These are phyloP conservation scores for Lactarius akahatsu DNA, from an alignment of 768 basidiomycete genomes.

Conservation along the genomic window DNA sequence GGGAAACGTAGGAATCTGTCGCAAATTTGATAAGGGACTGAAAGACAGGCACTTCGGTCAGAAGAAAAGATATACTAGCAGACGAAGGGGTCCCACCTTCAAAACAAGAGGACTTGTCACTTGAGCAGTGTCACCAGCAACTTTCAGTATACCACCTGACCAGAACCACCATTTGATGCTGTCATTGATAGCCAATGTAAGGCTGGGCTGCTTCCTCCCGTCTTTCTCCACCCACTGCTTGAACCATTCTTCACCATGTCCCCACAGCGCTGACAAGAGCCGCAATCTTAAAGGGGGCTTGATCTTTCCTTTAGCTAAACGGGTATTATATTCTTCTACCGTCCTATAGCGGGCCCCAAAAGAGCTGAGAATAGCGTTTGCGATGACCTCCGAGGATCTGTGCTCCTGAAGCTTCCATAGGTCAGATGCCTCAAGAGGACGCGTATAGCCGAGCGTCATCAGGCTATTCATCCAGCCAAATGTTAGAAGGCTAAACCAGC, in stretches of 20 bases:
- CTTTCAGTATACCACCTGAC: constrained; percentile 58
- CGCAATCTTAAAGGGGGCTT: constrained; percentile 49
- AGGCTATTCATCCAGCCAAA: constrained; percentile 78
- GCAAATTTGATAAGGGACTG: constrained; percentile 74
- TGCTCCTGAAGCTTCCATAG: constrained; percentile 73
- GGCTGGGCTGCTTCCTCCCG: constrained; percentile 62
- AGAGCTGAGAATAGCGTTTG: constrained; percentile 59
- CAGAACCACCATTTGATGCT: constrained; percentile 79
- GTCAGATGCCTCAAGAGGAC: constrained; percentile 78
- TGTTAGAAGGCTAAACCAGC: constrained; percentile 50
- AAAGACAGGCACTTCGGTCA: background rate
- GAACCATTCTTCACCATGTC: constrained; percentile 54
- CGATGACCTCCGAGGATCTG: constrained; percentile 58
- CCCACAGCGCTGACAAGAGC: constrained; percentile 60
- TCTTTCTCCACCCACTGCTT: constrained; percentile 61
- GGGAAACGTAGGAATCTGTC: constrained; percentile 51
- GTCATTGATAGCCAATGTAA: constrained; percentile 71
- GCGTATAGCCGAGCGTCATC: constrained; percentile 70
- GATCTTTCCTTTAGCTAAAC: constrained; percentile 63
- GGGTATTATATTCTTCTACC: constrained; percentile 69
- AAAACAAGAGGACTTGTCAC: constrained; percentile 75
- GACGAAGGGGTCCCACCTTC: constrained; percentile 49
- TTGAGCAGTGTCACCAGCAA: constrained; percentile 69
- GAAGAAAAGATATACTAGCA: background rate
- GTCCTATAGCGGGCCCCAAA: constrained; percentile 56